Evolutionary conservation across 176 grass and related monocot species (phyloP).

Genomic region (Alloteropsis semialata): DNA sequence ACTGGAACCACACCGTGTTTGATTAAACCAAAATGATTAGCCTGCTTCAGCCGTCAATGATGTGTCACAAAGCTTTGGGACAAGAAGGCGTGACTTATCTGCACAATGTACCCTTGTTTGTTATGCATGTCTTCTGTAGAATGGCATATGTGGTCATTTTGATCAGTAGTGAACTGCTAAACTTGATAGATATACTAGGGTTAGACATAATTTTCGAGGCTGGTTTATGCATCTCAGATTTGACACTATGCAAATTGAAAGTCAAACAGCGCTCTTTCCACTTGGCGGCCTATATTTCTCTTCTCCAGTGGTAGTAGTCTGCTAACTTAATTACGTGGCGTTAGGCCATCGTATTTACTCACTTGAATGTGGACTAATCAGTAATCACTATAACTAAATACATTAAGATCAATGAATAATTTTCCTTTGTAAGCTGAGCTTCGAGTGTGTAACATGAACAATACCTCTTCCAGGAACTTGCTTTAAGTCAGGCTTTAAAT

Average conservation of each 20-base stretch:
- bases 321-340: background rate
- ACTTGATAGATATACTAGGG: background rate
- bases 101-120: background rate
- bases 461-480: background rate
- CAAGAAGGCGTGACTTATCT: background rate
- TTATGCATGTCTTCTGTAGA: background rate
- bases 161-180: background rate
- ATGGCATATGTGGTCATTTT: background rate
- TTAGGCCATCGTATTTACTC: background rate
- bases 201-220: background rate
- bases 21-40: background rate
- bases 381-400: background rate
- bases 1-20: background rate
- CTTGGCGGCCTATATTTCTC: background rate
- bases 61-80: slow-evolving; percentile 4
- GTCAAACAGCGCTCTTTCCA: background rate
- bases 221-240: background rate
- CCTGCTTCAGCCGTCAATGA: background rate
- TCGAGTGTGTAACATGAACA: background rate
- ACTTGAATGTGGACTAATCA: too few relatives aligned
- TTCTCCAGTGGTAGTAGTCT: background rate
- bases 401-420: background rate
- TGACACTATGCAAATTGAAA: background rate
- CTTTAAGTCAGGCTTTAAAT: background rate
- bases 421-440: background rate